phyloP scores from a whole-genome alignment of 345 rosid genomes.

The Mangifera indica region DNA sequence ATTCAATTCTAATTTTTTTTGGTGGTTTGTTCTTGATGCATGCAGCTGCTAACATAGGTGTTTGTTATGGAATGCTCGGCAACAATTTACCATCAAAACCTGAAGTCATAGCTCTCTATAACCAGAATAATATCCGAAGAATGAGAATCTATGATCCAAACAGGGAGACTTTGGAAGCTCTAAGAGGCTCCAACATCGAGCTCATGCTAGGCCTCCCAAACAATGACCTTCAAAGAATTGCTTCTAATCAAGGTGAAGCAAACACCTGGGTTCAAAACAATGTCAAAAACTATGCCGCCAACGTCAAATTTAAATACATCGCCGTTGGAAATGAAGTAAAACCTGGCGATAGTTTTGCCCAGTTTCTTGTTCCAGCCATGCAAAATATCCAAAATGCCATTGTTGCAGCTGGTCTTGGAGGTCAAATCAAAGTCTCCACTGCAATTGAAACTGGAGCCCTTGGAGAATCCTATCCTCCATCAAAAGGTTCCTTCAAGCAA shows the following conservation, averaged over 20 bases:
- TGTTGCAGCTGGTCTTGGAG: slow-evolving; percentile 24
- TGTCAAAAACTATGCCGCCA: slow-evolving; percentile 28
- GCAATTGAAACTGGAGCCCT: slow-evolving; percentile 25
- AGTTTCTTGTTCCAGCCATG: slow-evolving; percentile 34
- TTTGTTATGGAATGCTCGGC: slow-evolving; percentile 62
- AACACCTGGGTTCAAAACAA: slow-evolving; percentile 46
- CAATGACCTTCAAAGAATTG: slow-evolving; percentile 25
- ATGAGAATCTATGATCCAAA: slow-evolving; percentile 40
- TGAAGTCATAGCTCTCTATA: slow-evolving; percentile 50
- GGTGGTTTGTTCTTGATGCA: not conserved
- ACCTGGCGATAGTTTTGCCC: slow-evolving; percentile 24
- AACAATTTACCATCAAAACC: slow-evolving; percentile 46
- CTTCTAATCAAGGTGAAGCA: slow-evolving; percentile 45
- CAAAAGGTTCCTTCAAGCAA: slow-evolving; percentile 29
- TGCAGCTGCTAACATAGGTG: slow-evolving; percentile 57
- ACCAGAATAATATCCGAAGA: slow-evolving; percentile 39
- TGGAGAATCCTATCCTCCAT: slow-evolving; percentile 36
- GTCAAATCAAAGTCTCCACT: slow-evolving; percentile 38
- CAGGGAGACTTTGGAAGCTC: slow-evolving; percentile 37
- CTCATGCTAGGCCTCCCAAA: slow-evolving; percentile 52
- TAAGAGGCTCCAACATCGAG: slow-evolving; percentile 49
- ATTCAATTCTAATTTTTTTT: too few relatives aligned
- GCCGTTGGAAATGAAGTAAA: slow-evolving; percentile 64
- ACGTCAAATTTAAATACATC: slow-evolving; percentile 51
- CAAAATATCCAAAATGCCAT: slow-evolving; percentile 29